Percentiles rank a stretch among this genome's conserved stretches.
phyloP scores from a whole-genome alignment of 306 rosid species.

The Casuarina cunninghamiana region DNA sequence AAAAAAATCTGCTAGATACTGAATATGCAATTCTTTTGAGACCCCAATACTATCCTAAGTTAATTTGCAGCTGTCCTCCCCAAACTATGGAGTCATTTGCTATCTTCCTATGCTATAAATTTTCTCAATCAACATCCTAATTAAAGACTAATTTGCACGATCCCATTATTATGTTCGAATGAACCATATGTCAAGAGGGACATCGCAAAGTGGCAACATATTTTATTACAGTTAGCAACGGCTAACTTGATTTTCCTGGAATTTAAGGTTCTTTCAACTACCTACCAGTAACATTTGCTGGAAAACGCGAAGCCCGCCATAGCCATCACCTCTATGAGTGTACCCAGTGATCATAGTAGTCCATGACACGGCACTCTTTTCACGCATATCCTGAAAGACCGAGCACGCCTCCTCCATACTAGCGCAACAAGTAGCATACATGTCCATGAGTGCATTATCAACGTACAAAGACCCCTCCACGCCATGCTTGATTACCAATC shows the following conservation, averaged over 20 bases:
- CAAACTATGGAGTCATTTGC: not conserved
- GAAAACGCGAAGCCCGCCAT: constrained; percentile 56
- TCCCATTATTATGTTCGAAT: too few species aligned
- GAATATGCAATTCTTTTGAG: not conserved
- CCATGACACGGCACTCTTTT: constrained; percentile 63
- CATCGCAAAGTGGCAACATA: too few species aligned
- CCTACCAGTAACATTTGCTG: constrained; percentile 63
- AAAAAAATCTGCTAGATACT: not conserved
- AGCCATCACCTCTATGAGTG: constrained; percentile 68
- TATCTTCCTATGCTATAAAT: not conserved
- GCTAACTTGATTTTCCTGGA: not conserved
- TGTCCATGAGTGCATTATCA: constrained; percentile 62
- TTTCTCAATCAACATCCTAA: not conserved
- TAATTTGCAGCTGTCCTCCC: not conserved
- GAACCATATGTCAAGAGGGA: too few species aligned
- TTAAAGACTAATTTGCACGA: not conserved
- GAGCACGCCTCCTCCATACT: constrained; percentile 51
- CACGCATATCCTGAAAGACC: constrained; percentile 46
- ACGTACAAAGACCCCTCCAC: constrained; percentile 53
- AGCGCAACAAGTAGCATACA: constrained; percentile 65
- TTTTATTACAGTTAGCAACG: too few species aligned
- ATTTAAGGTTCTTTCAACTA: constrained; percentile 4
- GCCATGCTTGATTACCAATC: constrained; percentile 53
- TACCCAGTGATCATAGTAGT: constrained; percentile 77
- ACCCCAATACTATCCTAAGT: not conserved